Conservation (phyloP, 441 rosid species). For the Populus hybrid region DNA sequence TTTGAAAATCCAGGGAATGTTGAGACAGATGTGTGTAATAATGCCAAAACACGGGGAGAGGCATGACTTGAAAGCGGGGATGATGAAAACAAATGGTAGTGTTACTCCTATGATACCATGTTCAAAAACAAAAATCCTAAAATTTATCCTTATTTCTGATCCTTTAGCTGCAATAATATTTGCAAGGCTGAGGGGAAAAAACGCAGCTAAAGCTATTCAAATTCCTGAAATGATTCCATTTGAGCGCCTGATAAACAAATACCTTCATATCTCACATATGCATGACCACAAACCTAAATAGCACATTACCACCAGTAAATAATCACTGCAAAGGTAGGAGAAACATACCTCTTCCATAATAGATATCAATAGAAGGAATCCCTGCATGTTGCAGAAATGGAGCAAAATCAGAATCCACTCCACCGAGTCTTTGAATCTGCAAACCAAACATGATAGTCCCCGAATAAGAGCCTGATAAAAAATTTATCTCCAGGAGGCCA, state of each 20-base stretch:
- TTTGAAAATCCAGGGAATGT: not conserved
- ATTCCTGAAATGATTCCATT: not conserved
- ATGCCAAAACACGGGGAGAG: not conserved
- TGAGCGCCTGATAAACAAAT: too few relatives aligned
- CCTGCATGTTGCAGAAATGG: conserved; percentile 93
- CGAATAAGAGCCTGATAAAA: not conserved
- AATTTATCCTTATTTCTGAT: not conserved
- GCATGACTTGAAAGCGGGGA: not conserved
- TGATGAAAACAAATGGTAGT: not conserved
- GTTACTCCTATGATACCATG: not conserved
- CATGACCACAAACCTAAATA: too few relatives aligned
- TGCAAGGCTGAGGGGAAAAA: not conserved
- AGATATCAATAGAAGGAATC: conserved; percentile 78
- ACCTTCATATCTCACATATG: too few relatives aligned
- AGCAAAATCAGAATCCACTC: conserved; percentile 86
- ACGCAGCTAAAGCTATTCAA: not conserved
- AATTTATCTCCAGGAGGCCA: not conserved
- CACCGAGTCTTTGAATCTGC: conserved; percentile 83
- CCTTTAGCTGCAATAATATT: not conserved
- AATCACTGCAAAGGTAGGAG: not conserved
- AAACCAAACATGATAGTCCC: conserved; percentile 18
- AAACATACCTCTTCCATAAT: conserved; percentile 75
- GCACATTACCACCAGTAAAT: not conserved
- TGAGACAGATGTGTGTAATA: not conserved
- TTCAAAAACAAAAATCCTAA: not conserved